Conservation (phyloP, 306 rosid species). For the Vachellia pachyceras region DNA sequence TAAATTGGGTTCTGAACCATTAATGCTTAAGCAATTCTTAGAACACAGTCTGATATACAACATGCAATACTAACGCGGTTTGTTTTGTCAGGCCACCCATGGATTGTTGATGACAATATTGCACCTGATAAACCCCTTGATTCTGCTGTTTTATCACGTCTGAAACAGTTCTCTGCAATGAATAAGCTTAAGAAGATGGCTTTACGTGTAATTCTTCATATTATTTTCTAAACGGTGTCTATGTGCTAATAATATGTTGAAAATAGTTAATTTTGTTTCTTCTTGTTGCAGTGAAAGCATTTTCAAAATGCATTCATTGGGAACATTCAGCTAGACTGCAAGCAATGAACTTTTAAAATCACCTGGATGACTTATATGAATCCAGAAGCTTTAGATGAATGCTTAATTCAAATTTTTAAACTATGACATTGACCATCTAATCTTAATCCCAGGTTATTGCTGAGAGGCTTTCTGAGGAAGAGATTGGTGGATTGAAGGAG, state of each 20-base stretch:
- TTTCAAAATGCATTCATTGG: slow-evolving; percentile 1
- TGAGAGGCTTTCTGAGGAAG: slow-evolving; percentile 69
- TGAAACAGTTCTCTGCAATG: slow-evolving; percentile 69
- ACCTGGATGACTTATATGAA: slow-evolving; percentile 7
- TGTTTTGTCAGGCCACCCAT: slow-evolving; percentile 63
- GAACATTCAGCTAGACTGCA: neutral
- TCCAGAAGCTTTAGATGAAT: neutral
- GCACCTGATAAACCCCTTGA: slow-evolving; percentile 73
- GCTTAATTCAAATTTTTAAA: slow-evolving; percentile 23
- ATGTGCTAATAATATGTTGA: neutral
- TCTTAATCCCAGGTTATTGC: slow-evolving; percentile 58
- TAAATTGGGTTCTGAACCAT: slow-evolving; percentile 12
- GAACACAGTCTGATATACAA: slow-evolving; percentile 16
- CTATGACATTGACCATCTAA: slow-evolving; percentile 21
- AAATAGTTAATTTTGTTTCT: slow-evolving; percentile 10
- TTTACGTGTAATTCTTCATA: slow-evolving; percentile 54
- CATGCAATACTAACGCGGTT: slow-evolving; percentile 12
- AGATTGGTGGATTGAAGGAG: slow-evolving; percentile 67
- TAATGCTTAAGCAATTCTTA: neutral
- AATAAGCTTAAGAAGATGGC: slow-evolving; percentile 74
- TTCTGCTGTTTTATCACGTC: slow-evolving; percentile 65
- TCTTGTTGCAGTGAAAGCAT: slow-evolving; percentile 23
- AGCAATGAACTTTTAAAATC: neutral
- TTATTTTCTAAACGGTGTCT: slow-evolving; percentile 19
- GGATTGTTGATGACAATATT: slow-evolving; percentile 62